Base-by-base conservation (phyloP, 1,139 yeast genomes). In the Hyphopichia pseudoburtonii region DNA sequence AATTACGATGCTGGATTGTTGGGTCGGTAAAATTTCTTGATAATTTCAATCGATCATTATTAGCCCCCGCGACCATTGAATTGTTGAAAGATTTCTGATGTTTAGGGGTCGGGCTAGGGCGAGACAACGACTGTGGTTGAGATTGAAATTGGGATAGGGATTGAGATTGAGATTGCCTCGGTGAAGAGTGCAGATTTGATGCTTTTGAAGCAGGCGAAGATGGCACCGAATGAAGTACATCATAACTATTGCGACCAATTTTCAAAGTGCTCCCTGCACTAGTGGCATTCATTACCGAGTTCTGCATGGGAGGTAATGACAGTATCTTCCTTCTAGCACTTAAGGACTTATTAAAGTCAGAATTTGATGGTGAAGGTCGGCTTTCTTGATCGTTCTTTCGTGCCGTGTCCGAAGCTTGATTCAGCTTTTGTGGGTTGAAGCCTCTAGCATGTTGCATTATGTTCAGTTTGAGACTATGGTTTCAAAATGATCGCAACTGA, bases 241-340 rank as follows among this genome's bases (percentile, higher is more conserved):
- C 28, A 18, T 12, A 34, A 14, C 36, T 24, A 19, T 34, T 32
- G 28, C 36, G 37, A 1, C 47, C 47, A 16, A 43, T 42, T 3
- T 35, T 39, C 11, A 43, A 33, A 10, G 46, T 43, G 15, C 42
- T 37, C 11, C 44, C 46, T 5, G 28, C 36, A 14, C 31, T 24
- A 36, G 49, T 50, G 5, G 62, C 52, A 30, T 55, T 48, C 61
- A 55, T 55, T 15, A 35, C 12, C 30, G 17, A 14, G 10, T 17
- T 31, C 17, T 27, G 29, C 29, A 27, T 27, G 4, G 29, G 33
- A 5, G 23, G 32, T 14, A 29, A 18, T 6, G 15, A 14, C 32
- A 28, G 27, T 32, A 28, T 7, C 22, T 18, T 27, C 14, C 32
- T 12, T 30, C 35, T 21, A 21, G 29, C 15, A n/a, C 19, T 24